Evolutionary conservation across 164 flowering plant genomes (phyloP).

Genomic region (Magnolia officinalis): DNA sequence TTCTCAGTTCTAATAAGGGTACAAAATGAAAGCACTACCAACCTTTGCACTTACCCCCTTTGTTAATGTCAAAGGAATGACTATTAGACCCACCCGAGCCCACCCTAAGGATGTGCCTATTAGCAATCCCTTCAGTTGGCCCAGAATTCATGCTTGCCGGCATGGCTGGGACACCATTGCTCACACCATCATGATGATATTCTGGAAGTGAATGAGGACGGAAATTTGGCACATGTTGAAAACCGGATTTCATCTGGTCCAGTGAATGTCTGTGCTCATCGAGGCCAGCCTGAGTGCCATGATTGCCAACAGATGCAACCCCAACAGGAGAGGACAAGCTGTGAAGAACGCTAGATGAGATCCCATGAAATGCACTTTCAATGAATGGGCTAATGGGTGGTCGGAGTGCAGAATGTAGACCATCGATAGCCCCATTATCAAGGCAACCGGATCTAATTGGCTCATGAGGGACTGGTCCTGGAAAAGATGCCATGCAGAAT

Average conservation of each 20-base stretch:
- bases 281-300: conserved; percentile 27
- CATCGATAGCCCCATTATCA: conserved; percentile 39
- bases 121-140: conserved; percentile 41
- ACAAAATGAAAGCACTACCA: not conserved
- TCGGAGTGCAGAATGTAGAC: conserved; percentile 29
- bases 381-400: conserved; percentile 28
- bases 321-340: conserved; percentile 41
- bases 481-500: conserved; percentile 14
- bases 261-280: conserved; percentile 34
- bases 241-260: conserved; percentile 42
- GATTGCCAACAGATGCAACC: conserved; percentile 32
- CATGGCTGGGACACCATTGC: conserved; percentile 31
- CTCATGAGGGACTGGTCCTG: conserved; percentile 36
- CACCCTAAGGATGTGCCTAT: conserved; percentile 33
- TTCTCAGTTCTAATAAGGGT: not conserved
- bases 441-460: conserved; percentile 28
- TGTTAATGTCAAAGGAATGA: conserved; percentile 39
- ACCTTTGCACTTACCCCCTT: conserved; percentile 37
- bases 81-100: conserved; percentile 32
- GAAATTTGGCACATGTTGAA: conserved; percentile 26
- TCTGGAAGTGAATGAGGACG: conserved; percentile 62
- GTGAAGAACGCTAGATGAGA: conserved; percentile 48
- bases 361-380: conserved; percentile 38
- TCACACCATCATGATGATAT: conserved; percentile 42
- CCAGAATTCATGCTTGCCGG: conserved; percentile 28